Conservation (phyloP, 2,329 filamentous ascomycete genomes). For the Hymenoscyphus linearis region DNA sequence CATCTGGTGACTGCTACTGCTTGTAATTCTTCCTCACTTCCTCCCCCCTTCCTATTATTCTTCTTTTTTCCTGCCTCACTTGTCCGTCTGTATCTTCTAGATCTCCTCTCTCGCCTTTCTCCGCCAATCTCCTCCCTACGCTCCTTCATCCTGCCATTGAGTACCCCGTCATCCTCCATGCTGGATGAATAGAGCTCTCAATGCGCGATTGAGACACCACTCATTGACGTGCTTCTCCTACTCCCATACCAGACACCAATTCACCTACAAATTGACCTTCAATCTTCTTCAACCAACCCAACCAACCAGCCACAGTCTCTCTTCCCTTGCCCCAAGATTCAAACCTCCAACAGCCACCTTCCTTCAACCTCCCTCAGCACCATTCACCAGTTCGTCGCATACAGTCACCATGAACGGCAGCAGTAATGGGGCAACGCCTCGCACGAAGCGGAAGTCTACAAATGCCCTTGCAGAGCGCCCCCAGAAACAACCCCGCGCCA, state of each 20-base stretch:
- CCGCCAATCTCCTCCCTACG: neutral
- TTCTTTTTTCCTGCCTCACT: neutral
- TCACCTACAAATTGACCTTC: too few species aligned
- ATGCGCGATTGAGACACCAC: slow-evolving; percentile 28
- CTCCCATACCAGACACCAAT: slow-evolving; percentile 16
- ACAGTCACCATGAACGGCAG: slow-evolving; percentile 25
- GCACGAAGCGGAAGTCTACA: slow-evolving; percentile 31
- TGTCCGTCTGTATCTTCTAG: neutral
- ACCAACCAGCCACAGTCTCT: neutral
- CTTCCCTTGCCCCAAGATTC: neutral
- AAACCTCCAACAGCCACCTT: neutral
- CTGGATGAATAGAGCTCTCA: slow-evolving; percentile 31
- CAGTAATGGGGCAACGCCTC: slow-evolving; percentile 21
- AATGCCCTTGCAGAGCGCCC: slow-evolving; percentile 26
- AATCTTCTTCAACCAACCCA: too few species aligned
- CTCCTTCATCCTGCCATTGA: slow-evolving; percentile 6
- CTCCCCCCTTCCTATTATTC: neutral
- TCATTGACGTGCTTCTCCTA: slow-evolving; percentile 28
- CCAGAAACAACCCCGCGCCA: slow-evolving; percentile 29
- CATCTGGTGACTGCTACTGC: neutral
- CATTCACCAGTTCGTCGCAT: neutral
- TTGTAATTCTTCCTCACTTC: neutral
- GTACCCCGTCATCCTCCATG: slow-evolving; percentile 10
- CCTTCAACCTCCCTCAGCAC: neutral
- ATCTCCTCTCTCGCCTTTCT: neutral